These are phyloP conservation scores for Termitomyces titanicus DNA, from an alignment of 768 basidiomycete species.

Conservation along the genomic window DNA sequence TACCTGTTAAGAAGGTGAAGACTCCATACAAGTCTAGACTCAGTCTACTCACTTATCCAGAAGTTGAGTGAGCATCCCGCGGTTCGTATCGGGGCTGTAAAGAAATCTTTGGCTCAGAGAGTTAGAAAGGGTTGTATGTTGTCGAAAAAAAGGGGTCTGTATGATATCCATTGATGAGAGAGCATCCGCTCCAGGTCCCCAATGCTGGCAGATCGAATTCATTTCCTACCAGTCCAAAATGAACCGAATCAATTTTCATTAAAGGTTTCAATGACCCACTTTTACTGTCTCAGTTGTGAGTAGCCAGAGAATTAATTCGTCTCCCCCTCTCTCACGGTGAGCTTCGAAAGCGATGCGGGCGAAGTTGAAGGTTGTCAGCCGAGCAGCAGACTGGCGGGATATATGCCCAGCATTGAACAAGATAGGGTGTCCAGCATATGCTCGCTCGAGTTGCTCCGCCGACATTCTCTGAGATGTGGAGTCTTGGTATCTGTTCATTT, in stretches of 20 bases:
- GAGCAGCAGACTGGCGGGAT: background rate
- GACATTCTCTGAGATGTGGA: background rate
- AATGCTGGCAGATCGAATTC: background rate
- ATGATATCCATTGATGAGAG: background rate
- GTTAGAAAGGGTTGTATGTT: background rate
- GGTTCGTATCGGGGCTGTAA: background rate
- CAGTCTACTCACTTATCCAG: background rate
- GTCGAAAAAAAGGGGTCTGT: background rate
- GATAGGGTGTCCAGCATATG: background rate
- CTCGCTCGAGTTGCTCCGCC: background rate
- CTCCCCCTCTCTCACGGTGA: background rate
- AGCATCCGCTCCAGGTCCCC: background rate
- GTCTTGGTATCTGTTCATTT: background rate
- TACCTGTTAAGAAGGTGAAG: background rate
- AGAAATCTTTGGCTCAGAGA: background rate
- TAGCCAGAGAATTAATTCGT: conserved; percentile 1
- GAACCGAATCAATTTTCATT: background rate
- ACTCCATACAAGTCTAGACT: background rate
- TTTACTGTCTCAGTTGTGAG: background rate
- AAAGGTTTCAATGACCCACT: background rate
- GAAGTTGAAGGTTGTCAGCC: background rate
- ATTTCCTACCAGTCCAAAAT: background rate
- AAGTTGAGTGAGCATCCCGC: background rate
- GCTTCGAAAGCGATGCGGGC: background rate
- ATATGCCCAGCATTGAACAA: background rate